Base-by-base conservation (phyloP, 169 alveolate genomes). In the Plasmodium malariae region DNA sequence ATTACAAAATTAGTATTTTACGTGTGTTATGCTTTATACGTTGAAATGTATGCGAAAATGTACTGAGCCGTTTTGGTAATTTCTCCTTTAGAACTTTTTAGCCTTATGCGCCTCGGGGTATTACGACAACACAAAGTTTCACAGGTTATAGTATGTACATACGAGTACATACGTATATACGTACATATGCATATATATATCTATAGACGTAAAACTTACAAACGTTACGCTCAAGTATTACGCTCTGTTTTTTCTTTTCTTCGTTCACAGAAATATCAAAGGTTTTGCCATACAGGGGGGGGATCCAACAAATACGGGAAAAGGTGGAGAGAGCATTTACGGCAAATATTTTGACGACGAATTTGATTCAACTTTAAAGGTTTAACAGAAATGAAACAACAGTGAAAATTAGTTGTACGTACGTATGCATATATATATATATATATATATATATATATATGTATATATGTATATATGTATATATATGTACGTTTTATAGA, bases 241-340 rank as follows among this genome's bases (percentile, higher is more conserved):
- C n/a, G n/a, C n/a, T n/a, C n/a, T n/a, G n/a, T 72, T 11, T 67
- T 32, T 48, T 14, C 43, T 32, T 26, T 32, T 70, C 59, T 96
- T 93, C 88, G 95, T 34, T n/a, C 36, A 93, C 89, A 97, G 99
- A 93, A 95, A 98, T 54, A 97, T 98, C 21, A 96, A 96, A 88
- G 98, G 98, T 37, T 98, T 98, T 90, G 96, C 97, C 93, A 96
- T 98, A 54, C 99, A 99, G 95, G 99, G 99, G 7, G 99, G 99
- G 2, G 99, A 98, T 87, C 99, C 99, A 0, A 97, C 99, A 7
- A 98, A 98, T 65, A 97, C 99, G 14, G 99, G 99, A 67, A 96
- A 97, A 78, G 99, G 99, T 7, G 99, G 99, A 9, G 98, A 97
- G 93, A 97, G 99, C 74, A 97, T 98, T 37, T 99, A 97, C 88